Base-by-base conservation (phyloP, 2,329 filamentous ascomycete genomes). In the Paecilomyces formosus region DNA sequence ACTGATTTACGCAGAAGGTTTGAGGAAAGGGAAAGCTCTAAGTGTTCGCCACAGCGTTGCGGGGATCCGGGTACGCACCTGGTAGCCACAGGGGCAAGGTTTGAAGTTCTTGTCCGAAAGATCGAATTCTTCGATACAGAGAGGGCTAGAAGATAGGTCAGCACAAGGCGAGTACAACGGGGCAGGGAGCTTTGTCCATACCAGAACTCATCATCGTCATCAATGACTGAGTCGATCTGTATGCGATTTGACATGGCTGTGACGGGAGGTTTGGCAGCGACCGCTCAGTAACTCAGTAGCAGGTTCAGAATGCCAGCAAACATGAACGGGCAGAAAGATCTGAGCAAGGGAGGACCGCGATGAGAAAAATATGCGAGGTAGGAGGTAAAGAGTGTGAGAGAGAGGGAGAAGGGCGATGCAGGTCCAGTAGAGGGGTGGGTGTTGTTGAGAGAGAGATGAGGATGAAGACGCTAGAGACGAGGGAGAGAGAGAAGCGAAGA, bases 81-180 rank as follows among this genome's bases (percentile, higher is more conserved):
- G 93, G 71, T 99, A 99, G 62, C 94, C 94, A 73, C 94, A 99
- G 59, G 93, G 93, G 80, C 94, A 99, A 65, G 94, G 94, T 70
- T 88, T 87, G 77, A 99, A 99, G 77, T 96, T 96, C 74, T 91
- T 90, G 81, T 99, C 94, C 50, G 92, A 95, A 55, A 99, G 86
- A 77, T 99, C 95, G 72, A 99, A 95, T 79, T 99, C 95, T 78
- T 99, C 94, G 72, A 99, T 96, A 74, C 94, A 99, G 63, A 99
- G 88, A 66, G 94, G 94, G 76, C 94, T 99, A 68, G 33, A 58
- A 58, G 3, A 51, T 51, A 58, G 70, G 68, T 65, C 56, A 60
- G 58, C 31, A 53, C 55, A 51, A 53, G 5, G 54, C 26, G 30
- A 56, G 55, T 22, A 51, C 55, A 31, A 59, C 50, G 21, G 50